Conservation (phyloP, 163 green algal species). For the Scenedesmus sp. region DNA sequence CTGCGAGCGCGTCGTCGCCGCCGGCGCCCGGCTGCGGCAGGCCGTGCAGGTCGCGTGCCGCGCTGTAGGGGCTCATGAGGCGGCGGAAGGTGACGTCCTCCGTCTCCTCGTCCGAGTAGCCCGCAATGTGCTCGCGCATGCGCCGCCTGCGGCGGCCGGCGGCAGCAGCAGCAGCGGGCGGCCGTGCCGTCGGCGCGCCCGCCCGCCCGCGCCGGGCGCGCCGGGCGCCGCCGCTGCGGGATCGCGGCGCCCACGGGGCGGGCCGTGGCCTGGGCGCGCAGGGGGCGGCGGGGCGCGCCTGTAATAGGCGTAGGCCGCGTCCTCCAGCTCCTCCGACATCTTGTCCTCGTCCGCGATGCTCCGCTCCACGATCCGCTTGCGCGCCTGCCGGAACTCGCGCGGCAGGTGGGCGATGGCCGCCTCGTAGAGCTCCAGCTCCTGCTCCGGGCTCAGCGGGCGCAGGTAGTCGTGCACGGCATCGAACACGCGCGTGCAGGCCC, state of each 20-base stretch:
- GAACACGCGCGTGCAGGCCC: slow-evolving; percentile 18
- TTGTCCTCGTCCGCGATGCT: slow-evolving; percentile 55
- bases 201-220: background rate
- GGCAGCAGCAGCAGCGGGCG: background rate
- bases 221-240: no score
- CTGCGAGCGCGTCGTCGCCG: background rate
- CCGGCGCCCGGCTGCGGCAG: background rate
- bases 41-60: slow-evolving; percentile 6
- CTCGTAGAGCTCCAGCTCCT: slow-evolving; percentile 12
- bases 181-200: background rate
- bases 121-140: slow-evolving; percentile 28
- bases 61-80: slow-evolving; percentile 26
- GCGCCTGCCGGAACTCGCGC: slow-evolving; percentile 31
- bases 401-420: slow-evolving; percentile 10
- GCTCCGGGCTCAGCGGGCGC: slow-evolving; percentile 29
- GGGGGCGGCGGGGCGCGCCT: no score
- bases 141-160: background rate
- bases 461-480: slow-evolving; percentile 34
- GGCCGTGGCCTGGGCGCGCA: no score
- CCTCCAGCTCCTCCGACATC: slow-evolving; percentile 59
- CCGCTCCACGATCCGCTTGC: slow-evolving; percentile 47
- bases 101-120: slow-evolving; percentile 37
- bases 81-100: slow-evolving; percentile 41
- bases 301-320: slow-evolving; percentile 60
- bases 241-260: no score